Conservation (phyloP, 495 filamentous ascomycete species). For the Neurospora tetraspora region DNA sequence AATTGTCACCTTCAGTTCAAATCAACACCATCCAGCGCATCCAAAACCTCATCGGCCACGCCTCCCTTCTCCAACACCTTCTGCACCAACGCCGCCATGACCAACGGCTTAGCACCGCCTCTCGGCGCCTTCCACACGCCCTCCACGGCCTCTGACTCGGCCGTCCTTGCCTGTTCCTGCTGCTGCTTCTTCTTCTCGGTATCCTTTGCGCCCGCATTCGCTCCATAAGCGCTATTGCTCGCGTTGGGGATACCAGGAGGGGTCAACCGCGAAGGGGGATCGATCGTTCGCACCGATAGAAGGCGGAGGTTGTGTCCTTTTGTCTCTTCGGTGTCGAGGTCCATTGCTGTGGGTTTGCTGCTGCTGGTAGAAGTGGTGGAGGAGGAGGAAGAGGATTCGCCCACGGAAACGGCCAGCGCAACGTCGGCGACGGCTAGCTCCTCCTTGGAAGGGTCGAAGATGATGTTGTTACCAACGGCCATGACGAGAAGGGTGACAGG, state of each 20-base stretch:
- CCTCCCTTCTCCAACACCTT: constrained; percentile 60
- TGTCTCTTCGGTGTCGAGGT: background rate
- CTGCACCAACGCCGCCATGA: constrained; percentile 57
- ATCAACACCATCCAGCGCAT: constrained; percentile 58
- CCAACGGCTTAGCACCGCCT: constrained; percentile 60
- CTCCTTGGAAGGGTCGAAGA: constrained; percentile 85
- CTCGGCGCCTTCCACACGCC: constrained; percentile 72
- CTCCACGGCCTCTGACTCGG: constrained; percentile 48
- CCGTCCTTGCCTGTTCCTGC: constrained; percentile 30
- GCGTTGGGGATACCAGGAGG: constrained; percentile 59
- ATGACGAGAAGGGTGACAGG: constrained; percentile 87
- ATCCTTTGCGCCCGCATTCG: constrained; percentile 23
- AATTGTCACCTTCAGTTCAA: constrained; percentile 22
- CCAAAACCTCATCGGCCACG: constrained; percentile 75
- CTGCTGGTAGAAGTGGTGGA: constrained; percentile 14
- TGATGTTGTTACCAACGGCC: constrained; percentile 73
- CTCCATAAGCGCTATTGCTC: constrained; percentile 53
- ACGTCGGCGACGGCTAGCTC: constrained; percentile 88
- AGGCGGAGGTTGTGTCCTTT: constrained; percentile 22
- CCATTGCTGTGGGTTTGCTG: constrained; percentile 13
- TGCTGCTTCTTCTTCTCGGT: constrained; percentile 26
- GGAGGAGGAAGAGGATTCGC: constrained; percentile 16
- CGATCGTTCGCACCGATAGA: constrained; percentile 62
- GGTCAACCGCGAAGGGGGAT: constrained; percentile 46
- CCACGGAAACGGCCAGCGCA: constrained; percentile 69